Conservation (phyloP, 805 yeast species). For the Peterozyma toletana region DNA sequence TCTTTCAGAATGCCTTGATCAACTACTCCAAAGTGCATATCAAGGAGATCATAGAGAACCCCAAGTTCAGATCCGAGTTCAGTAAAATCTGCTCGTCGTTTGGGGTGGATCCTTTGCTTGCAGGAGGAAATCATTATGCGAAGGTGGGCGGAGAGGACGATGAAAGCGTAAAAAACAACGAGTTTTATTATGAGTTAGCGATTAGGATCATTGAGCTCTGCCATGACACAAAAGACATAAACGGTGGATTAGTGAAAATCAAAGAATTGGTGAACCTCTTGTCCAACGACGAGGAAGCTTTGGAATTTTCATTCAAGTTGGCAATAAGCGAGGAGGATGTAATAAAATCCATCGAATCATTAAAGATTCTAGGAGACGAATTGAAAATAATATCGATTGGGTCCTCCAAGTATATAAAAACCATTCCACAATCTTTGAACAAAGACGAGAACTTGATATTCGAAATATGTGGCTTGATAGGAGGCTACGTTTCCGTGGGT, state of each 20-base stretch:
- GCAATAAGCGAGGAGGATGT: conserved; percentile 43
- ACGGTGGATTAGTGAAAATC: conserved; percentile 76
- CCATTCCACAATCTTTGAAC: conserved; percentile 56
- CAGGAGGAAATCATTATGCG: conserved; percentile 13
- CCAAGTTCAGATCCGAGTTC: conserved; percentile 63
- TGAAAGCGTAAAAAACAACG: conserved; percentile 30
- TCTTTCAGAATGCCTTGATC: conserved; percentile 72
- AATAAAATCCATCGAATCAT: conserved; percentile 41
- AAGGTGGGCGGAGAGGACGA: conserved; percentile 25
- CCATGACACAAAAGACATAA: conserved; percentile 57
- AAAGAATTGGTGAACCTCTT: conserved; percentile 37
- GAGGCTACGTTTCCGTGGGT: conserved; percentile 53
- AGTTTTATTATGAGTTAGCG: conserved; percentile 60
- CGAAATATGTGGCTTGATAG: conserved; percentile 71
- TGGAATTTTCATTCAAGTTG: conserved; percentile 20
- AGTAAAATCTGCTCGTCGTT: conserved; percentile 69
- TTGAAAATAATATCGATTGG: conserved; percentile 56
- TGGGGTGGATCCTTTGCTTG: conserved; percentile 74
- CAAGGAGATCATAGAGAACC: conserved; percentile 54
- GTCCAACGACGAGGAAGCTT: conserved; percentile 14
- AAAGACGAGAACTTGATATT: conserved; percentile 65
- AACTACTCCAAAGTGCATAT: conserved; percentile 70
- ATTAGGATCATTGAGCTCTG: conserved; percentile 74
- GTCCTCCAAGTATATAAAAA: conserved; percentile 49
- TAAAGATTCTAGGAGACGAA: conserved; percentile 63